phyloP scores from a whole-genome alignment of 371 early-diverging fungal species.

The Chytridium lagenaria region DNA sequence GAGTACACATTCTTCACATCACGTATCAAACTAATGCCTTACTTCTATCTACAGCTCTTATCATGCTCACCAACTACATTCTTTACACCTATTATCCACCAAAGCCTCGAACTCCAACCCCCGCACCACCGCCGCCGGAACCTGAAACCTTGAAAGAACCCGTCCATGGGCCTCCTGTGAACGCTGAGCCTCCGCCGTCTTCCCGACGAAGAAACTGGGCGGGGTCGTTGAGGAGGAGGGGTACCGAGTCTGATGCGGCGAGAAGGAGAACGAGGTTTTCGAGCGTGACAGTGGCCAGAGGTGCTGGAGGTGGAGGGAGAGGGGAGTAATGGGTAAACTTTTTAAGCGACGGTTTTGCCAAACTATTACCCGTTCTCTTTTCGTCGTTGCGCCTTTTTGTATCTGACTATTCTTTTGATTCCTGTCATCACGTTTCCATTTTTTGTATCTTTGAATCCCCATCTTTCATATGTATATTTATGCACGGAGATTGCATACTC shows the following conservation, averaged over 20 bases:
- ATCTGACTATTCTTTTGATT: no score
- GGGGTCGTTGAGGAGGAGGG: neutral
- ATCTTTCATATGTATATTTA: no score
- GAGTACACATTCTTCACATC: neutral
- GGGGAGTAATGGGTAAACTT: no score
- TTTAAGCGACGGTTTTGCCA: no score
- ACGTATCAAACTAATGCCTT: neutral
- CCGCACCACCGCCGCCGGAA: neutral
- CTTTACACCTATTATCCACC: constrained; percentile 12
- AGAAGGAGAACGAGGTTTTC: neutral
- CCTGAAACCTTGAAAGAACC: neutral
- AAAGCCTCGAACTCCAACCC: neutral
- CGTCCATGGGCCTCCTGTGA: neutral
- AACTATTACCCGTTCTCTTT: no score
- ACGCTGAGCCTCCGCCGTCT: neutral
- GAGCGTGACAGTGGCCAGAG: neutral
- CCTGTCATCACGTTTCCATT: no score
- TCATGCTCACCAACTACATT: constrained; percentile 11
- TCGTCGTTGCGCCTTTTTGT: no score
- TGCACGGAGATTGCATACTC: no score
- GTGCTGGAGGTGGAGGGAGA: no score
- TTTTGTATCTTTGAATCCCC: no score
- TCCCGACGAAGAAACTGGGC: neutral
- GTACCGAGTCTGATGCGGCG: neutral
- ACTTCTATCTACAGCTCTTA: constrained; percentile 3